Evolutionary conservation across 1,284 basidiomycete species (phyloP).

Genomic region (Tilletiopsis washingtonensis): DNA sequence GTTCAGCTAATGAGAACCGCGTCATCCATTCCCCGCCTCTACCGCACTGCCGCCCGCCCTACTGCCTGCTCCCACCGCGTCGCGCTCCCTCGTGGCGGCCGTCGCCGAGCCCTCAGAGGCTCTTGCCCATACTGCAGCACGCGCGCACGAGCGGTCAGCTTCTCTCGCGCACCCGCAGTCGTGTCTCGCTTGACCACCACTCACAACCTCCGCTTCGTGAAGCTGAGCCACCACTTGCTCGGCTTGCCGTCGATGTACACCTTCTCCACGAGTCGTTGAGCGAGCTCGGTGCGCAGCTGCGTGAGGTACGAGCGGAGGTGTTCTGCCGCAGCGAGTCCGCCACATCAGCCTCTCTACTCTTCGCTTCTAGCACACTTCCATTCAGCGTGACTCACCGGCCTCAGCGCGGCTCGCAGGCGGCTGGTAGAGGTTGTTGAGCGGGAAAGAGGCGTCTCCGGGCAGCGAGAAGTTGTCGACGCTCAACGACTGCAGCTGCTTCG

Average conservation of each 20-base stretch:
- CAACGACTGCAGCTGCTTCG: slow-evolving; percentile 78
- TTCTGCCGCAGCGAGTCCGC: slow-evolving; percentile 52
- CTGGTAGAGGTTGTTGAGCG: slow-evolving; percentile 84
- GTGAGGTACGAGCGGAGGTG: slow-evolving; percentile 81
- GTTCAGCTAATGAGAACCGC: no score
- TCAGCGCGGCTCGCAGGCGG: slow-evolving; percentile 69
- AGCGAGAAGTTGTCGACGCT: slow-evolving; percentile 81
- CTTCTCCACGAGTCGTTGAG: slow-evolving; percentile 72
- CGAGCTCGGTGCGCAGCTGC: slow-evolving; percentile 86
- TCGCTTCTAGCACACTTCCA: background rate
- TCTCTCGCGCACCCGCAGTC: background rate
- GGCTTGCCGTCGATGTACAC: slow-evolving; percentile 82
- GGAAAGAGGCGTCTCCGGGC: slow-evolving; percentile 92
- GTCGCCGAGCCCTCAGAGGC: no score
- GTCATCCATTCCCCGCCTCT: no score
- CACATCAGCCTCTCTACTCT: background rate
- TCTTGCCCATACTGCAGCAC: slow-evolving; percentile 38
- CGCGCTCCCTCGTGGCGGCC: no score
- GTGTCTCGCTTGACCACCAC: slow-evolving; percentile 1
- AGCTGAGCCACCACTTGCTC: slow-evolving; percentile 99
- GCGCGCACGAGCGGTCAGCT: background rate
- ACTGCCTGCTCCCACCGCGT: no score
- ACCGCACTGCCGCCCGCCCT: no score
- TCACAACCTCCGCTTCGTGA: slow-evolving; percentile 55
- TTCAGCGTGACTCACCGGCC: slow-evolving; percentile 59